Evolutionary conservation across 2,329 filamentous ascomycete genomes (phyloP).

Genomic region (Cylindrodendrum hubeiense): DNA sequence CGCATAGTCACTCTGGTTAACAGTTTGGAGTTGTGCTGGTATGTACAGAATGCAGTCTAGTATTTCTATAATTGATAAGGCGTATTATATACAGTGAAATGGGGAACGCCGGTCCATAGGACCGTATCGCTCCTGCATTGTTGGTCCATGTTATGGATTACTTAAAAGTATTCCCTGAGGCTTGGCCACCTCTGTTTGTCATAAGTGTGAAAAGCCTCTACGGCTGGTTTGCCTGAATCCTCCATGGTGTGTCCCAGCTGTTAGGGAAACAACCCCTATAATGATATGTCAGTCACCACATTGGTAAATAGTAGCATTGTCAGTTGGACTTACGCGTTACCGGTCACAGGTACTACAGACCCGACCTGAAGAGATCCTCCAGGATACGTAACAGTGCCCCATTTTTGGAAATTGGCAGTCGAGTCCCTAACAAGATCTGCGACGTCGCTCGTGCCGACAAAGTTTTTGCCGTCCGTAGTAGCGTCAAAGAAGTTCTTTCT

Average conservation of each 20-base stretch:
- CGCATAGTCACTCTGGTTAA: too few relatives aligned
- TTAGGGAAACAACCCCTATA: conserved; percentile 5
- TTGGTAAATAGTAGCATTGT: too few relatives aligned
- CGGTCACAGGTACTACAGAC: neutral
- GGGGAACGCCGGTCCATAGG: too few relatives aligned
- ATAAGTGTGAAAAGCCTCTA: too few relatives aligned
- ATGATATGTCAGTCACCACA: neutral
- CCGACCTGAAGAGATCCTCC: conserved; percentile 1
- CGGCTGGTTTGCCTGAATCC: conserved; percentile 11
- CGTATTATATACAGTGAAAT: too few relatives aligned
- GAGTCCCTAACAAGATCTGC: conserved; percentile 1
- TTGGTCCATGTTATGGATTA: too few relatives aligned
- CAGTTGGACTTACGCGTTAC: neutral
- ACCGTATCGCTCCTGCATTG: too few relatives aligned
- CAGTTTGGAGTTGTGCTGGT: too few relatives aligned
- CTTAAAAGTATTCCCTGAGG: too few relatives aligned
- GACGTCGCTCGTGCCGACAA: conserved; percentile 9
- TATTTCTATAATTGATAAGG: too few relatives aligned
- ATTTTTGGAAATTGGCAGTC: neutral
- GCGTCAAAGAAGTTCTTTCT: conserved; percentile 9
- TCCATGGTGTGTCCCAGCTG: conserved; percentile 9
- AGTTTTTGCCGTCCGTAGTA: conserved; percentile 1
- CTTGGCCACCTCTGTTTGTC: too few relatives aligned
- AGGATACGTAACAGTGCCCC: conserved; percentile 11
- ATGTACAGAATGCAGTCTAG: too few relatives aligned